Base-by-base conservation (phyloP, 495 filamentous ascomycete species). In the Thermochaetoides thermophila region DNA sequence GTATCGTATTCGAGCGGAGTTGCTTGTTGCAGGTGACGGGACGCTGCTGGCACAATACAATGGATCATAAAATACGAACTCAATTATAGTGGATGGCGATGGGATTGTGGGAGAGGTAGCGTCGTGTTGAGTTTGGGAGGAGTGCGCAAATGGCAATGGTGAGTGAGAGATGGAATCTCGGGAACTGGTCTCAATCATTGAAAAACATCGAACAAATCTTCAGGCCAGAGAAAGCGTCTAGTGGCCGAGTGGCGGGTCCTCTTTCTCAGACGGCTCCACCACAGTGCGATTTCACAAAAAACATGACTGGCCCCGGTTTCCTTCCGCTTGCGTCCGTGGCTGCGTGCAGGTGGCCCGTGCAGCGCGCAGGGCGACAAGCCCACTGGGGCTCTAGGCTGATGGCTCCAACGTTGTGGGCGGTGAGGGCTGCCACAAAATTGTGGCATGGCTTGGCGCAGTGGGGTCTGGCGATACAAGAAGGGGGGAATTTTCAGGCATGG, bases 131-230 rank as follows among this genome's bases (percentile, higher is more conserved):
- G 19, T 7, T 14, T 15, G 17, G 16, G 15, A 25, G 12, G 27
- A 3, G 31, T 39, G 27, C 22, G 27, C 19, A 32, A 30, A 34
- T 30, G 40, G 25, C 35, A 42, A n/a, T n/a, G n/a, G n/a, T n/a
- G n/a, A n/a, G n/a, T n/a, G n/a, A n/a, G n/a, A 31, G 21, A 34
- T 20, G 30, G 19, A 27, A 30, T 34, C 17, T 38, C 27, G 33
- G 15, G 27, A 29, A 30, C 33, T 34, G 10, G 30, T 35, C 32
- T 33, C 29, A 25, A 35, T 43, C 32, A 29, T 46, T 19, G 27
- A 37, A 37, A 43, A 46, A 43, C n/a, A n/a, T n/a, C n/a, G 29
- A 37, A 36, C 39, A 46, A 43, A 43, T 39, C 44, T 43, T 46
- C 35, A 43, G 35, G n/a, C n/a, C n/a, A n/a, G n/a, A n/a, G n/a